Base-by-base conservation (phyloP, 2,329 filamentous ascomycete species). In the Hypoxylon sp. region DNA sequence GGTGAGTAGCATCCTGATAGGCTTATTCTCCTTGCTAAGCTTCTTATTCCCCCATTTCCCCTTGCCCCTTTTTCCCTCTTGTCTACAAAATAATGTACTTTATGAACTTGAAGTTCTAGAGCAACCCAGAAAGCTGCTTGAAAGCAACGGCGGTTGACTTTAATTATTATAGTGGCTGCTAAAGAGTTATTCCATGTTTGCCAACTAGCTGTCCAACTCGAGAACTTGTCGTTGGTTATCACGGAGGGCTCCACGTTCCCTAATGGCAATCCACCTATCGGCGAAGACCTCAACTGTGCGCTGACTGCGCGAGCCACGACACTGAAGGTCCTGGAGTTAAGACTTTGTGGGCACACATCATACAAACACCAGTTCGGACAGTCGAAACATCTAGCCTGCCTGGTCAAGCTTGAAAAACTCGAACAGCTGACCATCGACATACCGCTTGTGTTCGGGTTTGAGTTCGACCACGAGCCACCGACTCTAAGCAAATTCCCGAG, bases 321-420 rank as follows among this genome's bases (percentile, higher is more conserved):
- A 3, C 20, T 68, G 46, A 56, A 49, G 33, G 32, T n/a, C n/a
- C 18, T 68, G 2, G 58, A 68, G 22, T 14, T 68, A 11, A 55
- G 65, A 16, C 45, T 48, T 11, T 51, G 57, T 33, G 14, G 38
- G 26, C 45, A 58, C 11, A 30, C 2, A 3, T 52, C 12, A 38
- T 62, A 36, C 28, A 4, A 24, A 9, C 0, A 4, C 16, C 61
- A 68, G 12, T 5, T 68, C 32, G 61, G 61, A 6, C 2, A 9
- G 0, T 28, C 26, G 6, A 7, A 7, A 12, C 6, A 14, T 6
- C 50, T 68, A 20, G 2, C 11, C 4, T 67, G 65, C 33, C 40
- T 65, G 9, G 53, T 48, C 5, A 0, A 11, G 2, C 52, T 65
- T 8, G 16, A 2, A 9, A 58, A 52, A 3, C 61, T 68, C 12